A percentile compares a stretch with the other conserved stretches of the same genome.
Evolutionary conservation across 305 asterid species (phyloP).

Genomic region (Striga hermonthica): DNA sequence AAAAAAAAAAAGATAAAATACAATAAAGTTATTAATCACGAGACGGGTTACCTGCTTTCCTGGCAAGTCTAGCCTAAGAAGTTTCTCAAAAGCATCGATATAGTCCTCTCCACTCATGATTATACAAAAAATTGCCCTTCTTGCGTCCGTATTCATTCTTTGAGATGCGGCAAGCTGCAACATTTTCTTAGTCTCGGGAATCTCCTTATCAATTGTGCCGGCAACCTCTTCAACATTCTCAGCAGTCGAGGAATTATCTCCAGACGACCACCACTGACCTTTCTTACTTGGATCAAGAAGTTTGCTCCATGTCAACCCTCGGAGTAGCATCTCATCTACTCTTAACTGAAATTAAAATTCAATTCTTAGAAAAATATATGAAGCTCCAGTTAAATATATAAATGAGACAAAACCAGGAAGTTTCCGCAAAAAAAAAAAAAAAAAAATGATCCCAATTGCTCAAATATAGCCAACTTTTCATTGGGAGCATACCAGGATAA

Average conservation of each 20-base stretch:
- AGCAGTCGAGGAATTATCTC: conserved; percentile 48
- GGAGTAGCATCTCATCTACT: conserved; percentile 64
- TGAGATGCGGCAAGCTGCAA: conserved; percentile 81
- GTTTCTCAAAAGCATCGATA: conserved; percentile 86
- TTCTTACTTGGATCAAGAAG: conserved; percentile 82
- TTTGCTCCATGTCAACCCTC: conserved; percentile 80
- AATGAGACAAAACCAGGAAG: too few relatives aligned
- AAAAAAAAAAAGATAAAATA: too few relatives aligned
- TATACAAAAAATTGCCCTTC: conserved; percentile 84
- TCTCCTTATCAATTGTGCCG: conserved; percentile 64
- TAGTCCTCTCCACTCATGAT: conserved; percentile 91
- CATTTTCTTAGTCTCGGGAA: conserved; percentile 74
- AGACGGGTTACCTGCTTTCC: conserved; percentile 72
- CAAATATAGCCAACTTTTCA: neutral
- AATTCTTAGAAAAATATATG: neutral
- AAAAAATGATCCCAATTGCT: neutral
- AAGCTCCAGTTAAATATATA: too few relatives aligned
- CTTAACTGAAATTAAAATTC: conserved; percentile 50
- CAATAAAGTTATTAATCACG: neutral
- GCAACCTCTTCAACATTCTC: conserved; percentile 70
- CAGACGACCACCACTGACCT: conserved; percentile 95
- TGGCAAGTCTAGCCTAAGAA: conserved; percentile 69
- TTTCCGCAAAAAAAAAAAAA: neutral
- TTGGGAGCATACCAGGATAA: neutral
- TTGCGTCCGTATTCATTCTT: conserved; percentile 89